phyloP scores from a whole-genome alignment of 768 basidiomycete genomes.

The Kwoniella dendrophila region DNA sequence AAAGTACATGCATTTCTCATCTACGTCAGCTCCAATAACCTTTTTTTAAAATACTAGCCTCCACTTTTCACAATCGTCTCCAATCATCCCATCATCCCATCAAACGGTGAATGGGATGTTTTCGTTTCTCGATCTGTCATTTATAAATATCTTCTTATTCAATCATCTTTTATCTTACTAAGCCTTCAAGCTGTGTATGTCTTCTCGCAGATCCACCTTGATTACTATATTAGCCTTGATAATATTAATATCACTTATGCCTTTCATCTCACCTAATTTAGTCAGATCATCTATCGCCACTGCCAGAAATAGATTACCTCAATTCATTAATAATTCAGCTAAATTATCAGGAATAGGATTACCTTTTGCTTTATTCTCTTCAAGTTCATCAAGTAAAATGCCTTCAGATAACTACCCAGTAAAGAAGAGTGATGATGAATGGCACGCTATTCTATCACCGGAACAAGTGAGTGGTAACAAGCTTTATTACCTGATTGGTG shows the following conservation, averaged over 20 bases:
- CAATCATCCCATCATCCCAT: not conserved
- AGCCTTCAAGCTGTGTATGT: no score
- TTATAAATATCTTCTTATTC: not conserved
- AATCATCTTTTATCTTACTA: not conserved
- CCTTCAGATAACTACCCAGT: slow-evolving; percentile 33
- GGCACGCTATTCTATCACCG: slow-evolving; percentile 75
- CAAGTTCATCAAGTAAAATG: slow-evolving; percentile 17
- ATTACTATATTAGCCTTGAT: not conserved
- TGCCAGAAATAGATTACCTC: slow-evolving; percentile 15
- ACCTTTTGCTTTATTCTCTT: slow-evolving; percentile 39
- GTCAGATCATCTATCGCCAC: slow-evolving; percentile 21
- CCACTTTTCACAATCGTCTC: slow-evolving; percentile 2
- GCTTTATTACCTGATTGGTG: not conserved
- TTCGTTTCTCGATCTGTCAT: not conserved
- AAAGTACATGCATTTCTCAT: not conserved
- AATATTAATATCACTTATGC: slow-evolving; percentile 26
- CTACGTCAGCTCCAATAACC: slow-evolving; percentile 9
- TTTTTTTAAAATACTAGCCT: not conserved
- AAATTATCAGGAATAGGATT: slow-evolving; percentile 32
- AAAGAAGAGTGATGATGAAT: slow-evolving; percentile 72
- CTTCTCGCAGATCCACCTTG: not conserved
- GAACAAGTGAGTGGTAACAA: slow-evolving; percentile 67
- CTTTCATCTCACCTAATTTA: slow-evolving; percentile 25
- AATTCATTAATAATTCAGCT: slow-evolving; percentile 8
- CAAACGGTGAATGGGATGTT: not conserved